Conservation (phyloP, 768 basidiomycete species). For the Tulasnella sp. region DNA sequence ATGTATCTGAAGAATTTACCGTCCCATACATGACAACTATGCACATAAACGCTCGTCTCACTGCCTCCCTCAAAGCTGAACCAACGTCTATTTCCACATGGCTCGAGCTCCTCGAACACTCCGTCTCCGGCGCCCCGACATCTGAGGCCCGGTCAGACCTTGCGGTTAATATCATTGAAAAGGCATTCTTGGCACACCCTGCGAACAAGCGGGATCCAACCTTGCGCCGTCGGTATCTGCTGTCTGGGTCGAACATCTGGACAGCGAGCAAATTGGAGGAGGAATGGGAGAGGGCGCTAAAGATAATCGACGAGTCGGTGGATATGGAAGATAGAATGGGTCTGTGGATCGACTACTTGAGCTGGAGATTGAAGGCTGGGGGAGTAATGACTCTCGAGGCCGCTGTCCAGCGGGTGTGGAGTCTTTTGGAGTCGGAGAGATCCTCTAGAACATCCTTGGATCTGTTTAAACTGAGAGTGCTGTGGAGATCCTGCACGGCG, state of each 20-base stretch:
- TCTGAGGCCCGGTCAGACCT: constrained; percentile 60
- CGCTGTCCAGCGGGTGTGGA: constrained; percentile 16
- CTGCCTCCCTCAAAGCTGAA: constrained; percentile 40
- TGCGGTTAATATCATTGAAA: constrained; percentile 51
- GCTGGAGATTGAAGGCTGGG: constrained; percentile 52
- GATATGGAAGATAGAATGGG: constrained; percentile 20
- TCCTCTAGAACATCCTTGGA: constrained; percentile 24
- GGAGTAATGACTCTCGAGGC: constrained; percentile 33
- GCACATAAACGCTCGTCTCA: constrained; percentile 46
- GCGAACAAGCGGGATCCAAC: constrained; percentile 38
- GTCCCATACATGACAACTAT: constrained; percentile 33
- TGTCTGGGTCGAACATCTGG: constrained; percentile 67
- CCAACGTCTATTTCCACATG: constrained; percentile 49
- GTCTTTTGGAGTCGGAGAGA: constrained; percentile 36
- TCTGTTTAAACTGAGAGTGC: constrained; percentile 37
- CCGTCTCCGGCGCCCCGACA: constrained; percentile 53
- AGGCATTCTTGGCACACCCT: constrained; percentile 49
- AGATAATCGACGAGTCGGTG: constrained; percentile 23
- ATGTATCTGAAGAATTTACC: constrained; percentile 22
- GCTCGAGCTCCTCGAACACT: constrained; percentile 53
- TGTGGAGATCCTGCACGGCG: constrained; percentile 60
- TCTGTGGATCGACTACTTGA: constrained; percentile 71
- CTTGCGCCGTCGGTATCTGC: constrained; percentile 54
- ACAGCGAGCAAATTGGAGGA: constrained; percentile 38
- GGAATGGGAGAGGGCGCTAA: constrained; percentile 64